Conservation (phyloP, 257 asterid genomes). For the Plantago ovata region DNA sequence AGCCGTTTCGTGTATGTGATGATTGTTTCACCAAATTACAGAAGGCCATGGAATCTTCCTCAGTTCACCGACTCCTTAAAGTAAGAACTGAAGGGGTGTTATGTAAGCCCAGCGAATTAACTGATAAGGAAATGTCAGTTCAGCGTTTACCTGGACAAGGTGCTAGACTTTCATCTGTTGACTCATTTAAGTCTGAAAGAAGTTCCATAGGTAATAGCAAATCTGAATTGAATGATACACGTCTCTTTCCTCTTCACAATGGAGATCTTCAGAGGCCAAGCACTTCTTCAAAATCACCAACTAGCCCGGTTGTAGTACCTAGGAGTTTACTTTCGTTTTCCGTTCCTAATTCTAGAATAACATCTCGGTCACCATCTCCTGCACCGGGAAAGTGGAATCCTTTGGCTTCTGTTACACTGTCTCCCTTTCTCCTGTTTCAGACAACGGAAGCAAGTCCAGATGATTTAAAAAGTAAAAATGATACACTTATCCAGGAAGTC, state of each 20-base stretch:
- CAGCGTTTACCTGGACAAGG: slow-evolving; percentile 31
- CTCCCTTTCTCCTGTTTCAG: slow-evolving; percentile 26
- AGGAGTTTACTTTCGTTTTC: slow-evolving; percentile 37
- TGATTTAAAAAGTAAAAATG: slow-evolving; percentile 36
- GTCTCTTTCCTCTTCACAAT: slow-evolving; percentile 35
- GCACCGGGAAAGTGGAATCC: slow-evolving; percentile 39
- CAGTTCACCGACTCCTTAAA: slow-evolving; percentile 32
- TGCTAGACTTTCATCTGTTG: slow-evolving; percentile 55
- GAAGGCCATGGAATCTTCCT: slow-evolving; percentile 37
- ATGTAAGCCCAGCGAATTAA: slow-evolving; percentile 31
- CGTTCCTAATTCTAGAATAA: slow-evolving; percentile 43
- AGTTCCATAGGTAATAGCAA: slow-evolving; percentile 25
- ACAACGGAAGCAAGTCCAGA: slow-evolving; percentile 38
- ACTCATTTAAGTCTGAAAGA: slow-evolving; percentile 58
- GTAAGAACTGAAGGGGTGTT: slow-evolving; percentile 33
- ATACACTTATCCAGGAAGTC: slow-evolving; percentile 47
- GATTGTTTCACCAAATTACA: slow-evolving; percentile 70
- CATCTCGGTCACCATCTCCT: slow-evolving; percentile 61
- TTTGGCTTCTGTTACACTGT: slow-evolving; percentile 30
- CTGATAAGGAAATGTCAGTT: slow-evolving; percentile 40
- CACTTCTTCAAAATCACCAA: slow-evolving; percentile 52
- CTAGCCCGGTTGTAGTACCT: slow-evolving; percentile 33
- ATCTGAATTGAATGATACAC: slow-evolving; percentile 33
- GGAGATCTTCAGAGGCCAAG: slow-evolving; percentile 43
- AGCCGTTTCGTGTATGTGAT: slow-evolving; percentile 91